phyloP scores from a whole-genome alignment of 2,329 filamentous ascomycete species.

The Xylariaceae sp. region DNA sequence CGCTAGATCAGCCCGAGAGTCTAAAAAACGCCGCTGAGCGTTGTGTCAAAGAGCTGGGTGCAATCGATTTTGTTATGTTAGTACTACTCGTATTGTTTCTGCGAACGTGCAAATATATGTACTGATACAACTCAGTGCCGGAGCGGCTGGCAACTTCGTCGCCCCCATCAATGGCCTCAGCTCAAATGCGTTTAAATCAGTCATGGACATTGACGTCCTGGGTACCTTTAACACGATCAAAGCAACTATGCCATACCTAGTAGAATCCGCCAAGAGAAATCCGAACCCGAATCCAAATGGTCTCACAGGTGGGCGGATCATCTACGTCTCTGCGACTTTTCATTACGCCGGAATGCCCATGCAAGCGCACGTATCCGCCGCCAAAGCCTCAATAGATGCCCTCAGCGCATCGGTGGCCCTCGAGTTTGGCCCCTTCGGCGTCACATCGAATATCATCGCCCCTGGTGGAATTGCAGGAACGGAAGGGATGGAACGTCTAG shows the following conservation, averaged over 20 bases:
- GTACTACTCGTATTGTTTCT: slow-evolving; percentile 22
- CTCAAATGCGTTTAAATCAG: slow-evolving; percentile 86
- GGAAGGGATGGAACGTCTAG: slow-evolving; percentile 69
- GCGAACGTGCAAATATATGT: slow-evolving; percentile 2
- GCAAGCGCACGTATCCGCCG: slow-evolving; percentile 85
- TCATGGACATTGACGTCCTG: slow-evolving; percentile 93
- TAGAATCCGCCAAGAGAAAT: slow-evolving; percentile 66
- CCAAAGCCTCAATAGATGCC: slow-evolving; percentile 87
- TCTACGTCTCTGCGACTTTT: slow-evolving; percentile 86
- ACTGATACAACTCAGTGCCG: slow-evolving; percentile 58
- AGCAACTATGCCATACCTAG: slow-evolving; percentile 77
- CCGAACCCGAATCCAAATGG: slow-evolving; percentile 58
- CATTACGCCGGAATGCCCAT: slow-evolving; percentile 84
- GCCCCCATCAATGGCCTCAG: slow-evolving; percentile 78
- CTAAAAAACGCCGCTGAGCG: slow-evolving; percentile 71
- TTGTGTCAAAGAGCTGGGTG: slow-evolving; percentile 78
- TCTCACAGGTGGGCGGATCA: slow-evolving; percentile 72
- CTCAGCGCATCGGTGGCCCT: slow-evolving; percentile 75
- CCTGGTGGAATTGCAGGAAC: slow-evolving; percentile 84
- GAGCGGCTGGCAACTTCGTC: slow-evolving; percentile 93
- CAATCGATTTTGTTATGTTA: slow-evolving; percentile 89
- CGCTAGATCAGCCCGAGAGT: slow-evolving; percentile 48
- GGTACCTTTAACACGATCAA: slow-evolving; percentile 95
- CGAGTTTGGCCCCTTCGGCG: slow-evolving; percentile 82
- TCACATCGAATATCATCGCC: slow-evolving; percentile 84